Evolutionary conservation across 2,329 filamentous ascomycete species (phyloP), one percentile per base, ranked within the genome.

Genomic region (Didymella pinodella): DNA sequence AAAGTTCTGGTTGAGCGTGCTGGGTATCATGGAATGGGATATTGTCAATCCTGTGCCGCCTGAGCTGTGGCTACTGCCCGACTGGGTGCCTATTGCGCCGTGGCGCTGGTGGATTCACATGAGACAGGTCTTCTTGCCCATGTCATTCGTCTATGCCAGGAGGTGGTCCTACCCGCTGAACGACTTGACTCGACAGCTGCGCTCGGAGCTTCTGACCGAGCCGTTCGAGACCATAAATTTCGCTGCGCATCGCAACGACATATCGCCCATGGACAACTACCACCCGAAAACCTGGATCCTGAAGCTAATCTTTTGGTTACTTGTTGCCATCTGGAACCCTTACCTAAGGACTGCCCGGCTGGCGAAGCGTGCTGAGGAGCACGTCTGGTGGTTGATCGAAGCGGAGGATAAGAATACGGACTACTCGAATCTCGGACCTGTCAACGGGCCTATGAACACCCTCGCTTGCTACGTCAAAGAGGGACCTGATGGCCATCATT

Each of bases 61-160:
- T 0, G 95, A 99, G 80, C 77, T 98, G 44, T 99, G 95, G 95
- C 83, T 97, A 40, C 80, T 97, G 3, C 93, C 93, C 0, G 91
- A 97, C 75, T 97, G 92, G 92, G 85, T 92, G 3, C 93, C 93
- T 0, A 85, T 97, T 71, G 88, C 92, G 5, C 94, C 94, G 0
- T 96, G 93, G 92, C 84, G 92, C 65, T 97, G 94, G 93, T 97
- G 93, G 94, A 91, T 98, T 70, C 95, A 99, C 70, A 97, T 97
- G 77, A 92, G 95, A n/a, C 88, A 91, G 78, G 93, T 99, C n/a
- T 97, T 94, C 71, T 76, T 97, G 48, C 90, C 93, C 5, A 97
- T 98, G 92, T 88, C 90, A 0, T 97, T 90, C 72, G 78, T 98
- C 41, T 97, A 90, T 81, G 96, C 93, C 0, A 92, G 90, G 80